A percentile compares a stretch with the other conserved stretches of the same genome.
Conservation (phyloP, 139 green algal genomes). For the Desmodesmus armatus region DNA sequence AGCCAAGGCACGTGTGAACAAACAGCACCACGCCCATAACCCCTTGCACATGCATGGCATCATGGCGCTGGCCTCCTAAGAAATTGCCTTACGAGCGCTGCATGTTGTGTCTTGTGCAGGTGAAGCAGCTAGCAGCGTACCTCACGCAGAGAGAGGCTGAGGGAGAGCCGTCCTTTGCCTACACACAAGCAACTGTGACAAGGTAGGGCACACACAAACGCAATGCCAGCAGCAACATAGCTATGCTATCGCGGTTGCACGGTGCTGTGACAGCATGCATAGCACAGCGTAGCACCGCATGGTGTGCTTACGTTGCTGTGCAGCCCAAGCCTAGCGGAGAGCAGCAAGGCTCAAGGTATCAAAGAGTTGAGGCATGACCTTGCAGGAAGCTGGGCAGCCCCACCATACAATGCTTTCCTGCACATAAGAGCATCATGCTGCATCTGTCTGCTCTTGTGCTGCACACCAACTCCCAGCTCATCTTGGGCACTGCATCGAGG, state of each 20-base stretch:
- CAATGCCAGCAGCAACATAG: neutral
- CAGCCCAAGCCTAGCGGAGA: neutral
- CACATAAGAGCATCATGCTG: too few species aligned
- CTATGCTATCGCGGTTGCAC: too few species aligned
- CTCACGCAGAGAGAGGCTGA: constrained; percentile 7
- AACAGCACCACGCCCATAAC: neutral
- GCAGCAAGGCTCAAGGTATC: neutral
- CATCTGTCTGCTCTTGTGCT: too few species aligned
- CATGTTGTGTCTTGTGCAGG: neutral
- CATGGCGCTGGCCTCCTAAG: too few species aligned
- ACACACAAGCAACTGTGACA: constrained; percentile 37
- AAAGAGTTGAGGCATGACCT: neutral
- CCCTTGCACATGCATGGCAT: too few species aligned
- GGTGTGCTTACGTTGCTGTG: neutral
- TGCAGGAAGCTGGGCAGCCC: neutral
- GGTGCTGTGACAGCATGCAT: too few species aligned
- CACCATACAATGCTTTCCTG: too few species aligned
- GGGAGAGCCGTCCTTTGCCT: neutral
- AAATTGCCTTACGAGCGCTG: too few species aligned
- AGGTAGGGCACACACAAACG: neutral
- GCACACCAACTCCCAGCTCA: too few species aligned
- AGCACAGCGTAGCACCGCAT: too few species aligned
- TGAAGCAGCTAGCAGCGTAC: constrained; percentile 38
- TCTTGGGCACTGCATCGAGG: too few species aligned
- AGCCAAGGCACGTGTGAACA: neutral